Evolutionary conservation across 2,329 filamentous ascomycete genomes (phyloP).

Genomic region (Cladophialophora immunda): DNA sequence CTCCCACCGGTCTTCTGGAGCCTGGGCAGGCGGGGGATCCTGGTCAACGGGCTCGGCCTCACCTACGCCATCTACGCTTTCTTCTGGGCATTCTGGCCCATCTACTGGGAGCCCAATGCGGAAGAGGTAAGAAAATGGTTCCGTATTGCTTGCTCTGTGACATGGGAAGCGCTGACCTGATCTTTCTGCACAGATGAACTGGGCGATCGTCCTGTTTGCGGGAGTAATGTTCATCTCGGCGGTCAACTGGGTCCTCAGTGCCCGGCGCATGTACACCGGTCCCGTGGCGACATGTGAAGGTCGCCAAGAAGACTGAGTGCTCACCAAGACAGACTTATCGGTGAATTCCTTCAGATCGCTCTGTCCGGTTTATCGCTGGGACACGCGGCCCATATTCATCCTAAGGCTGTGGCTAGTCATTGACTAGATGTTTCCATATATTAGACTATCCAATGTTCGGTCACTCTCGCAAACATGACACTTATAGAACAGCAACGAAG

Average conservation of each 20-base stretch:
- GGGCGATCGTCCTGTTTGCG: slow-evolving; percentile 56
- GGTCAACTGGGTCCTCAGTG: slow-evolving; percentile 48
- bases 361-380: no score
- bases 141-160: no score
- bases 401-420: no score
- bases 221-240: slow-evolving; percentile 51
- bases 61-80: slow-evolving; percentile 50
- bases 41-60: slow-evolving; percentile 47
- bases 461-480: no score
- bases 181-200: slow-evolving; percentile 56
- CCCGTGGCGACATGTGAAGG: slow-evolving; percentile 43
- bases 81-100: slow-evolving; percentile 61
- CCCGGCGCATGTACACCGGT: slow-evolving; percentile 47
- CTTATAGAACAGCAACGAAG: no score
- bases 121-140: slow-evolving; percentile 16
- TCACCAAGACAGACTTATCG: no score
- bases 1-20: slow-evolving; percentile 53
- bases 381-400: no score
- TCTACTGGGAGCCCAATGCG: slow-evolving; percentile 15
- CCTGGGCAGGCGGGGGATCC: slow-evolving; percentile 50
- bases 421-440: no score
- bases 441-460: no score
- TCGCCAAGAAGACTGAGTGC: neutral
- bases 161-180: no score
- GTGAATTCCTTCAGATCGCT: no score